Conservation (phyloP, 2,329 filamentous ascomycete genomes). For the Neonectria hederae region DNA sequence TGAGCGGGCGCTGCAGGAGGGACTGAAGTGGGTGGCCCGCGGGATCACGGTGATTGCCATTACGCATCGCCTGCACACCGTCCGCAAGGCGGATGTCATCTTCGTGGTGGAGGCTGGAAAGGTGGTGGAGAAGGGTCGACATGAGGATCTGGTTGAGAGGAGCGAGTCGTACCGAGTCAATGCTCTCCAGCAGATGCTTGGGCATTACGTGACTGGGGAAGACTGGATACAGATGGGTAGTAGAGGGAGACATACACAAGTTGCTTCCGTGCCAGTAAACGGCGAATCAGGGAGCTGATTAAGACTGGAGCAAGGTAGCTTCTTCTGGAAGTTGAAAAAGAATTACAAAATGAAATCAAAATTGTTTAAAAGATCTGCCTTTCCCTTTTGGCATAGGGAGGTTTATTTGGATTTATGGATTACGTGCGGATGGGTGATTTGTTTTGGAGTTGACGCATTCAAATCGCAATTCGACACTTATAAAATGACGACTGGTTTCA, state of each 20-base stretch:
- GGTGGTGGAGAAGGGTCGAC: slow-evolving; percentile 61
- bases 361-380: no score
- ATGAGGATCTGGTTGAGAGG: slow-evolving; percentile 62
- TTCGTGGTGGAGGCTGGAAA: slow-evolving; percentile 64
- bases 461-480: no score
- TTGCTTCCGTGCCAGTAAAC: neutral
- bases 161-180: slow-evolving; percentile 64
- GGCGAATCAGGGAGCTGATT: neutral
- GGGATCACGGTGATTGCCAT: slow-evolving; percentile 67
- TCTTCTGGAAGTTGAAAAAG: no score
- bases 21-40: slow-evolving; percentile 65
- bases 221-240: neutral
- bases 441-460: no score
- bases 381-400: no score
- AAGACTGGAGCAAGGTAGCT: no score
- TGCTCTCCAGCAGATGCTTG: slow-evolving; percentile 61
- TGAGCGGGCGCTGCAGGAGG: slow-evolving; percentile 72
- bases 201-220: slow-evolving; percentile 6
- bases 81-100: slow-evolving; percentile 66
- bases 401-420: no score
- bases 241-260: neutral
- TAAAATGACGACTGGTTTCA: neutral
- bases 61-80: slow-evolving; percentile 66
- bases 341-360: no score
- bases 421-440: no score